phyloP scores from a whole-genome alignment of 306 rosid genomes.

The Ormosia semicastrata region DNA sequence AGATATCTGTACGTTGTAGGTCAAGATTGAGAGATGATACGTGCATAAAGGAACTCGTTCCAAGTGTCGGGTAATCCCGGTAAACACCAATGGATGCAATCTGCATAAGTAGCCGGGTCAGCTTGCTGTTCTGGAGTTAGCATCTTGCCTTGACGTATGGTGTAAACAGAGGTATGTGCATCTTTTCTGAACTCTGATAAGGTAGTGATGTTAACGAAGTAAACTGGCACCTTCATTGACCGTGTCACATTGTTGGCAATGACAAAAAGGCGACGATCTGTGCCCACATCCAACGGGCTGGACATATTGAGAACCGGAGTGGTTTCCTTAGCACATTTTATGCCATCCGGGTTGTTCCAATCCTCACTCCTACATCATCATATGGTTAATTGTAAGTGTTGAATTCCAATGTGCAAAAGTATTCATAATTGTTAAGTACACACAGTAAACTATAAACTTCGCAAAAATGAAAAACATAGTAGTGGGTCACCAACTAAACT shows the following conservation, averaged over 20 bases:
- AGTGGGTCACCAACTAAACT: background rate
- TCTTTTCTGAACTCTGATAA: conserved; percentile 84
- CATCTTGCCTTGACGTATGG: conserved; percentile 94
- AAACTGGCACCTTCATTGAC: conserved; percentile 70
- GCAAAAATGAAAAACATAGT: background rate
- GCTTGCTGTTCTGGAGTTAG: conserved; percentile 83
- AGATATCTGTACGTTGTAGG: conserved; percentile 21
- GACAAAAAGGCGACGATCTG: conserved; percentile 73
- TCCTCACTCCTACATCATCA: conserved; percentile 69
- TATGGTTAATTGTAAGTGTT: background rate
- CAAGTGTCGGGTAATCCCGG: conserved; percentile 96
- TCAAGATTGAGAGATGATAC: conserved; percentile 78
- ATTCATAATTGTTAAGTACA: background rate
- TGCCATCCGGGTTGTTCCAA: conserved; percentile 93
- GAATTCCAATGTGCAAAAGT: background rate
- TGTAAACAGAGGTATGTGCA: conserved; percentile 89
- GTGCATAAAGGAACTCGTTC: conserved; percentile 87
- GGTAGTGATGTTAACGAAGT: conserved; percentile 74
- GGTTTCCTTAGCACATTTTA: conserved; percentile 90
- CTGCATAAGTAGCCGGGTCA: conserved; percentile 84
- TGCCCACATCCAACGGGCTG: conserved; percentile 75
- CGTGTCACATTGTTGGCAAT: conserved; percentile 55
- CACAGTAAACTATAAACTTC: background rate
- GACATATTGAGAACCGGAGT: conserved; percentile 63
- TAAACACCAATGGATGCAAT: conserved; percentile 97